Conservation (phyloP, 352 stramenopile genomes). For the Globisporangium nodosum region DNA sequence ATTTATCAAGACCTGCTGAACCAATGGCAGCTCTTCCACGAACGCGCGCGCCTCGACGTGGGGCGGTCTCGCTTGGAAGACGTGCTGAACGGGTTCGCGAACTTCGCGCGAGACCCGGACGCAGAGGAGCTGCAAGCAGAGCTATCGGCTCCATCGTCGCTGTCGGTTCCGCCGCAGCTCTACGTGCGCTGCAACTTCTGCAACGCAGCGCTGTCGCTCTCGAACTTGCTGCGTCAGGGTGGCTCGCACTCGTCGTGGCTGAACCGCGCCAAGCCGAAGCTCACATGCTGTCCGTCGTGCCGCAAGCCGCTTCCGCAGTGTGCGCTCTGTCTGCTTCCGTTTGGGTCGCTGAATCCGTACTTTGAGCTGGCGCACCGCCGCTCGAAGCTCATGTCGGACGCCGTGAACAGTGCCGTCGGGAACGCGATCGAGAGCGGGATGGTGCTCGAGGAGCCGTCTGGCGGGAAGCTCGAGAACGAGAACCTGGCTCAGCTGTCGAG, state of each 20-base stretch:
- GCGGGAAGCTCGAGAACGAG: conserved; percentile 61
- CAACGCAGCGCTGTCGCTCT: conserved; percentile 86
- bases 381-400: conserved; percentile 54
- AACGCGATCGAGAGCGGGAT: conserved; percentile 25
- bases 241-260: conserved; percentile 89
- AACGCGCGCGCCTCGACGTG: conserved; percentile 90
- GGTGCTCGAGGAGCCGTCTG: conserved; percentile 45
- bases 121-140: conserved; percentile 41
- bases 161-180: conserved; percentile 78
- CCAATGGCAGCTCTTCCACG: conserved; percentile 92
- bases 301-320: conserved; percentile 92
- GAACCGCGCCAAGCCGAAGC: conserved; percentile 85
- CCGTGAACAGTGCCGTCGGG: conserved; percentile 30
- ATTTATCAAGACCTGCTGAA: conserved; percentile 92
- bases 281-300: conserved; percentile 89
- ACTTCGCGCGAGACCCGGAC: conserved; percentile 43
- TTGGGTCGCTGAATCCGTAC: conserved; percentile 94
- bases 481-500: conserved; percentile 87
- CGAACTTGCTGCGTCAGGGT: conserved; percentile 80
- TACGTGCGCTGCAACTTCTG: conserved; percentile 95
- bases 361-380: conserved; percentile 89
- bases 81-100: conserved; percentile 71
- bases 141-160: conserved; percentile 35
- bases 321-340: conserved; percentile 89
- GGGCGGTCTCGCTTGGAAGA: conserved; percentile 86